phyloP scores from a whole-genome alignment of 805 yeast species.

The Lachancea fermentati region DNA sequence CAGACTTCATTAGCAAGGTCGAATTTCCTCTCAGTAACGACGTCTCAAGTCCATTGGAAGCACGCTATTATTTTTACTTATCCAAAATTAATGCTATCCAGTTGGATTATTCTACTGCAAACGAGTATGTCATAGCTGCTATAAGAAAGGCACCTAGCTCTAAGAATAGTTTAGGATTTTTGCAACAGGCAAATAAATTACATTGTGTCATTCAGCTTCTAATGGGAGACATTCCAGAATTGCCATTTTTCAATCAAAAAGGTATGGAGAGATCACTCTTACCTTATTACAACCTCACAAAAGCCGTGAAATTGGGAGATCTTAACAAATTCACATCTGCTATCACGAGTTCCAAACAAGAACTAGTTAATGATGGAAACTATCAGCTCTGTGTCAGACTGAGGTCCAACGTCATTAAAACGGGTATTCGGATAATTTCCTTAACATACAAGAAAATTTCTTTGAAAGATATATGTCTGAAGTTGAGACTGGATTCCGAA shows the following conservation, averaged over 20 bases:
- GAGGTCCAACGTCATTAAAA: slow-evolving; percentile 94
- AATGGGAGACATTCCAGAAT: slow-evolving; percentile 95
- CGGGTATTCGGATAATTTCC: slow-evolving; percentile 92
- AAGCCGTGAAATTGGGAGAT: slow-evolving; percentile 91
- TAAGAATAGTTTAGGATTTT: slow-evolving; percentile 73
- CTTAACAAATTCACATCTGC: slow-evolving; percentile 72
- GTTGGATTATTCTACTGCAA: slow-evolving; percentile 85
- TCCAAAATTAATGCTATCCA: slow-evolving; percentile 91
- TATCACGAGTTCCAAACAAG: slow-evolving; percentile 53
- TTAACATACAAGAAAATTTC: slow-evolving; percentile 87
- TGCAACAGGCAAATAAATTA: slow-evolving; percentile 85
- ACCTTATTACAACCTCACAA: slow-evolving; percentile 83
- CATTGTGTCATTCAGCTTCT: slow-evolving; percentile 83
- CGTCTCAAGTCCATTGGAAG: slow-evolving; percentile 81
- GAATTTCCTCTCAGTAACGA: slow-evolving; percentile 66
- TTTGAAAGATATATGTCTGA: slow-evolving; percentile 87
- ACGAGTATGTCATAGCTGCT: slow-evolving; percentile 88
- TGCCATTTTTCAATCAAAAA: slow-evolving; percentile 68
- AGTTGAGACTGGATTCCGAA: slow-evolving; percentile 87
- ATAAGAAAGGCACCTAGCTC: slow-evolving; percentile 95
- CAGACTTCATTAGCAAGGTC: slow-evolving; percentile 81
- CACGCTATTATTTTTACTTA: slow-evolving; percentile 85
- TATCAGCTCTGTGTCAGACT: slow-evolving; percentile 80
- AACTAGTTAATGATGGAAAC: slow-evolving; percentile 69
- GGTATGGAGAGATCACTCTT: slow-evolving; percentile 53